These are phyloP conservation scores for Penicillium olsonii DNA, from an alignment of 2,329 filamentous ascomycete species.

Conservation along the genomic window DNA sequence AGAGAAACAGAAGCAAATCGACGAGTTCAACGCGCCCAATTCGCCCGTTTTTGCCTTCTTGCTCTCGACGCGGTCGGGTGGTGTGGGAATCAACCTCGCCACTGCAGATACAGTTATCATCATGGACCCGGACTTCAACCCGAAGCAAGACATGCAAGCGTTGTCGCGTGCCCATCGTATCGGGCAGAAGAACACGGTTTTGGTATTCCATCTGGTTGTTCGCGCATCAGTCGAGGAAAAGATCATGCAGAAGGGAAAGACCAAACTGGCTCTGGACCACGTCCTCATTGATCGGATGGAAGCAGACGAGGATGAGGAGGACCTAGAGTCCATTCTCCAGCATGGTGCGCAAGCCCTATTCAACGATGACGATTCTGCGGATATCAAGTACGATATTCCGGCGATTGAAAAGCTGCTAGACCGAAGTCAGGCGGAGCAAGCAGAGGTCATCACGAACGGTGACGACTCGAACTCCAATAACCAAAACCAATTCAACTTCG, in stretches of 20 bases:
- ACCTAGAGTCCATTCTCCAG: conserved; percentile 83
- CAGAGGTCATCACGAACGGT: conserved; percentile 56
- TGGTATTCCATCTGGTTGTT: conserved; percentile 94
- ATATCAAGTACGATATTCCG: conserved; percentile 77
- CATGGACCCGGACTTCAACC: conserved; percentile 95
- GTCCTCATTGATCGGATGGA: conserved; percentile 92
- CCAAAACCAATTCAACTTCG: conserved; percentile 84
- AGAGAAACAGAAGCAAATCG: conserved; percentile 92
- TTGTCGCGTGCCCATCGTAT: conserved; percentile 93
- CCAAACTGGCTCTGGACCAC: conserved; percentile 94
- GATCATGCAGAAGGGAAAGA: conserved; percentile 92
- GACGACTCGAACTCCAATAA: conserved; percentile 42
- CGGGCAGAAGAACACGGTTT: conserved; percentile 91
- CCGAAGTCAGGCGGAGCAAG: conserved; percentile 76
- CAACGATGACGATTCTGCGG: conserved; percentile 66
- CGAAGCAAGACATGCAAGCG: conserved; percentile 95
- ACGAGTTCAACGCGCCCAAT: conserved; percentile 83
- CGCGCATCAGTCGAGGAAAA: conserved; percentile 88
- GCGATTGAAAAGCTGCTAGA: conserved; percentile 92
- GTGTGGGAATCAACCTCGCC: conserved; percentile 95
- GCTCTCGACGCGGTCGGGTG: conserved; percentile 89
- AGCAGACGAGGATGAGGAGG: conserved; percentile 74
- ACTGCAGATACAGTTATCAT: conserved; percentile 98
- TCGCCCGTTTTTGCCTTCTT: conserved; percentile 87
- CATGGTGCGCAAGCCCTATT: conserved; percentile 88